phyloP scores from a whole-genome alignment of 2,329 filamentous ascomycete species.

The Fragosphaeria purpurea region DNA sequence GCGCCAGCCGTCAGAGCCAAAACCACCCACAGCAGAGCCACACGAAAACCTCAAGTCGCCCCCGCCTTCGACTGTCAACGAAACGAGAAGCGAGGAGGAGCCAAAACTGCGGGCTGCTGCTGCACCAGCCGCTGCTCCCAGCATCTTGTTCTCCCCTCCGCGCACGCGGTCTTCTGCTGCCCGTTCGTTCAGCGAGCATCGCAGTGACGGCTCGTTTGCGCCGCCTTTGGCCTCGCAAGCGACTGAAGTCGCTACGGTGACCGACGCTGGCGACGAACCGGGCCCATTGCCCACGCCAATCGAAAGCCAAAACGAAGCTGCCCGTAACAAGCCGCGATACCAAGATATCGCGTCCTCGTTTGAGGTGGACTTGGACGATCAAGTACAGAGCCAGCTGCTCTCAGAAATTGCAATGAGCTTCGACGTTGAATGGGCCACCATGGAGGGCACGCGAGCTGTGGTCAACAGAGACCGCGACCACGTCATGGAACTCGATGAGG shows the following conservation, averaged over 20 bases:
- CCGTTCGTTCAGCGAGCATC: background rate
- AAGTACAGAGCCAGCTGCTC: constrained; percentile 13
- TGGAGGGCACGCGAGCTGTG: constrained; percentile 8
- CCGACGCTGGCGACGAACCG: no score
- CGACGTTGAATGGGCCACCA: constrained; percentile 5
- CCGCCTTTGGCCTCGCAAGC: no score
- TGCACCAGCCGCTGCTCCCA: background rate
- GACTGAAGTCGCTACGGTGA: no score
- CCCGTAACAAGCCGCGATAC: background rate
- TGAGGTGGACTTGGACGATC: constrained; percentile 5
- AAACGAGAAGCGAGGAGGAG: background rate
- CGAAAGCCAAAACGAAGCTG: no score
- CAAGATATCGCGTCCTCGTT: background rate
- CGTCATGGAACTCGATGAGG: background rate
- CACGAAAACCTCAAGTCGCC: no score
- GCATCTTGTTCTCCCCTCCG: background rate
- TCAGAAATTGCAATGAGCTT: constrained; percentile 13
- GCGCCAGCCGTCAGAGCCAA: no score
- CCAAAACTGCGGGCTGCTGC: background rate
- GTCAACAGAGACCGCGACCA: background rate
- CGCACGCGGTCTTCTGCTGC: background rate
- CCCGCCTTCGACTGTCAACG: background rate
- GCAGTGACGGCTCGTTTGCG: no score
- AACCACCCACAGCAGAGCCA: no score
- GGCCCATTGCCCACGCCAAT: no score